Conservation (phyloP, 169 alveolate species). For the Plasmodium gaboni region DNA sequence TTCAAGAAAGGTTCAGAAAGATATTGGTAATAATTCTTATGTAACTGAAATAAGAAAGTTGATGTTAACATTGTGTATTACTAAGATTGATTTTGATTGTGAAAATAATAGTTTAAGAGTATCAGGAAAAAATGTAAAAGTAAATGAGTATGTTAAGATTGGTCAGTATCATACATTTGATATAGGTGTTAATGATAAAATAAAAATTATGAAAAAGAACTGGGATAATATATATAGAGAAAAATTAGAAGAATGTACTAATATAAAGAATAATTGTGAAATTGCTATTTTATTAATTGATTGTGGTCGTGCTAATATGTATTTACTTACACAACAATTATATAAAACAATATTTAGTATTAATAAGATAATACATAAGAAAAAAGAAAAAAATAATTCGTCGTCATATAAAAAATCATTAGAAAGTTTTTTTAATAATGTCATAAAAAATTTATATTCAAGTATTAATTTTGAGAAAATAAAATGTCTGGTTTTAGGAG, state of each 20-base stretch:
- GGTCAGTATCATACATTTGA: conserved; percentile 87
- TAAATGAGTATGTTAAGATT: conserved; percentile 73
- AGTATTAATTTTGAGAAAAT: conserved; percentile 34
- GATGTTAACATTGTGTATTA: conserved; percentile 12
- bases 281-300: conserved; percentile 37
- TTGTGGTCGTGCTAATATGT: conserved; percentile 67
- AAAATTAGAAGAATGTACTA: conserved; percentile 67
- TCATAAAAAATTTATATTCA: conserved; percentile 3
- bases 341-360: conserved; percentile 16
- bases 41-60: conserved; percentile 58
- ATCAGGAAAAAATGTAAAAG: conserved; percentile 81
- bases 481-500: conserved; percentile 48
- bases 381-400: conserved; percentile 27
- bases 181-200: conserved; percentile 77
- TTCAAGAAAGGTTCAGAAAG: conserved; percentile 74
- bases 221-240: conserved; percentile 30
- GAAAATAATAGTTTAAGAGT: conserved; percentile 80
- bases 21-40: conserved; percentile 51
- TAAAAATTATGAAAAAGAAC: conserved; percentile 79
- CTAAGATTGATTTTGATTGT: conserved; percentile 78
- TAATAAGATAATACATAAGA: conserved; percentile 38
- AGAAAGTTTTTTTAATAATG: conserved; percentile 11
- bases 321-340: conserved; percentile 24
- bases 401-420: conserved; percentile 28
- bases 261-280: conserved; percentile 10